Percentiles rank a stretch among this genome's conserved stretches.
phyloP scores from a whole-genome alignment of 495 filamentous ascomycete genomes.

The Staphylotrichum longicolle region DNA sequence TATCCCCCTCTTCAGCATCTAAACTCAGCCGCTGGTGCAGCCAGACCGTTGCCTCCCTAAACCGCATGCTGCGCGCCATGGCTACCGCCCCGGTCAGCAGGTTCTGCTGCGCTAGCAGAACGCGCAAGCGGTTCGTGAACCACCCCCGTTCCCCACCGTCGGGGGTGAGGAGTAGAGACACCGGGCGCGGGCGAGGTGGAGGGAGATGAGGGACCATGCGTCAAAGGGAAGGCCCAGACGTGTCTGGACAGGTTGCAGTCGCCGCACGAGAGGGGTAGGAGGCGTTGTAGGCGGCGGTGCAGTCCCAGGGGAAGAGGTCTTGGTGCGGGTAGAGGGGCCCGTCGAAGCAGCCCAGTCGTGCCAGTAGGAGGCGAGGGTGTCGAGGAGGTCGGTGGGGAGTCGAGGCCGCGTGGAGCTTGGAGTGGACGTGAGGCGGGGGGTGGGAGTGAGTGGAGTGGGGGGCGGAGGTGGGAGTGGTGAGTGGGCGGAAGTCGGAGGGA shows the following conservation, averaged over 20 bases:
- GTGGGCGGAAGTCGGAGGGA: no score
- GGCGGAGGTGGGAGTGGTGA: no score
- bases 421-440: no score
- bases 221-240: constrained; percentile 47
- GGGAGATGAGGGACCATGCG: constrained; percentile 39
- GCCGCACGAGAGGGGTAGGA: constrained; percentile 32
- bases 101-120: no score
- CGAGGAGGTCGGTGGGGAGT: constrained; percentile 43
- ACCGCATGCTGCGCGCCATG: no score
- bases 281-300: constrained; percentile 43
- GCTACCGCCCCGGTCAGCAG: no score
- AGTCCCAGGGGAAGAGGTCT: constrained; percentile 47
- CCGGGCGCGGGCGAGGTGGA: constrained; percentile 36
- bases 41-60: no score
- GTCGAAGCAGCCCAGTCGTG: constrained; percentile 44
- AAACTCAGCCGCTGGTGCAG: no score
- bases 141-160: no score
- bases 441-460: no score
- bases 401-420: constrained; percentile 43
- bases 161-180: constrained; percentile 29
- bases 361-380: constrained; percentile 45
- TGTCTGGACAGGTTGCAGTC: constrained; percentile 45
- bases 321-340: constrained; percentile 37
- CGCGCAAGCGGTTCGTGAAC: no score
- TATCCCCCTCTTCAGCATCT: no score